Percentiles rank a stretch among this genome's conserved stretches.
phyloP scores from a whole-genome alignment of 768 basidiomycete genomes.

The Glaciozyma antarctica region DNA sequence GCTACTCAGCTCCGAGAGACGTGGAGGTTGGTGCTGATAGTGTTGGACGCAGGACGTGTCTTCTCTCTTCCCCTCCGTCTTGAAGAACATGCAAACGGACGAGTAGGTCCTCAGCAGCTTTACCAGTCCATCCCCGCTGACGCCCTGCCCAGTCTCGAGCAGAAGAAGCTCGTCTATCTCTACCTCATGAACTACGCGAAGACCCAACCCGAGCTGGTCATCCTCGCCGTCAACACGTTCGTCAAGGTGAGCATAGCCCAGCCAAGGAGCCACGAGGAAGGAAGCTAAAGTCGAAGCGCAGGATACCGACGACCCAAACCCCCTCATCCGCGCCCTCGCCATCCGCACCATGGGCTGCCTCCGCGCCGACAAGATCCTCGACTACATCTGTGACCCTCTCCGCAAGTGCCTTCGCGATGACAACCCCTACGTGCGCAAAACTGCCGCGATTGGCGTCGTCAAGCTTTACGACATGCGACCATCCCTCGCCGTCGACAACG shows the following conservation, averaged over 20 bases:
- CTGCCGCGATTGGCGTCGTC: slow-evolving; percentile 90
- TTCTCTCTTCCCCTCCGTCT: slow-evolving; percentile 92
- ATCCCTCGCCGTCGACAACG: slow-evolving; percentile 85
- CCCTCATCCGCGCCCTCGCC: slow-evolving; percentile 87
- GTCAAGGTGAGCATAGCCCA: slow-evolving; percentile 48
- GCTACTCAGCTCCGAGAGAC: slow-evolving; percentile 86
- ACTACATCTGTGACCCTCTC: slow-evolving; percentile 92
- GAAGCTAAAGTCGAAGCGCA: slow-evolving; percentile 40
- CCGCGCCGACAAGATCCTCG: slow-evolving; percentile 96
- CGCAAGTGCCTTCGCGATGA: slow-evolving; percentile 87
- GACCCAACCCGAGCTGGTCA: slow-evolving; percentile 96
- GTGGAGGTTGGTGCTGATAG: slow-evolving; percentile 42
- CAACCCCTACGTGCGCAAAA: slow-evolving; percentile 97
- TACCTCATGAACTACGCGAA: slow-evolving; percentile 99
- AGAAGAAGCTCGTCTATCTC: slow-evolving; percentile 85
- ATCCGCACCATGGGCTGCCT: slow-evolving; percentile 97
- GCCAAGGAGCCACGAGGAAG: background rate
- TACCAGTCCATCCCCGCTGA: background rate
- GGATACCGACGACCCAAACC: slow-evolving; percentile 93
- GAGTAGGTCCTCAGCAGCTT: background rate
- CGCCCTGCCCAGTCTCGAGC: slow-evolving; percentile 54
- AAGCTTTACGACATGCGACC: slow-evolving; percentile 97
- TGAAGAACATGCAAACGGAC: slow-evolving; percentile 99
- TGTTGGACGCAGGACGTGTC: slow-evolving; percentile 42
- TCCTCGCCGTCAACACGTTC: slow-evolving; percentile 97